A percentile compares a stretch with the other conserved stretches of the same genome.
Conservation (phyloP, 2,329 filamentous ascomycete species). For the Clonostachys byssicola region DNA sequence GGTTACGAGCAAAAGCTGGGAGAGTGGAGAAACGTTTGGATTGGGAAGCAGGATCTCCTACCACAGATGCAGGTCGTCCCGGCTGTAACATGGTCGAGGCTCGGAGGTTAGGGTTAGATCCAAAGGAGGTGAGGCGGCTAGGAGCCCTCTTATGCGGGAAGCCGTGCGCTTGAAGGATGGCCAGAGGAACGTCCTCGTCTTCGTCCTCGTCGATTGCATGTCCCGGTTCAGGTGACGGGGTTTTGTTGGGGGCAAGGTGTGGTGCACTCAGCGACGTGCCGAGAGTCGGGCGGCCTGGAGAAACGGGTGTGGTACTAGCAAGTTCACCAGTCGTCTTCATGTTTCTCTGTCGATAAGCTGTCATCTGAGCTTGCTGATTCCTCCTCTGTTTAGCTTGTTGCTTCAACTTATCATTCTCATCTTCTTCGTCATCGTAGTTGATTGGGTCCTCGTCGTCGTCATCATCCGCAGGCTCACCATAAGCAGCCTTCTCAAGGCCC, state of each 20-base stretch:
- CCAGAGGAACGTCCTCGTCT: constrained; percentile 84
- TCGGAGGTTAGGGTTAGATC: constrained; percentile 69
- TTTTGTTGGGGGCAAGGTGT: constrained; percentile 40
- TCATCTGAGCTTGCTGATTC: constrained; percentile 87
- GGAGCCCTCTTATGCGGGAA: constrained; percentile 80
- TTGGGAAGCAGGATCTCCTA: constrained; percentile 40
- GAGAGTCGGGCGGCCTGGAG: constrained; percentile 46
- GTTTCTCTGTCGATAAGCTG: constrained; percentile 91
- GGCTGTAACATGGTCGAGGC: constrained; percentile 36
- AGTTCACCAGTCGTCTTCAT: constrained; percentile 89
- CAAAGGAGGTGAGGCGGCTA: constrained; percentile 57
- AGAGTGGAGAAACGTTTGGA: constrained; percentile 39
- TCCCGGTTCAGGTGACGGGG: constrained; percentile 25
- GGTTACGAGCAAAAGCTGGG: constrained; percentile 76
- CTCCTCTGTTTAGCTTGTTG: constrained; percentile 71
- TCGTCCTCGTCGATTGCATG: constrained; percentile 72
- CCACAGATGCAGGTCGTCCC: constrained; percentile 50
- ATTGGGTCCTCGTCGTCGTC: constrained; percentile 62
- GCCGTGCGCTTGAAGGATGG: constrained; percentile 82
- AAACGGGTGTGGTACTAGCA: constrained; percentile 11
- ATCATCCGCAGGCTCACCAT: constrained; percentile 39
- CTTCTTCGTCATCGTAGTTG: constrained; percentile 70
- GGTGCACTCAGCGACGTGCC: constrained; percentile 59
- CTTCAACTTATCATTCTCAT: constrained; percentile 72
- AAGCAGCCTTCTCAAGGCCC: constrained; percentile 32